These are phyloP conservation scores for Pseudohalonectria lignicola DNA, from an alignment of 2,329 filamentous ascomycete genomes.

Conservation along the genomic window DNA sequence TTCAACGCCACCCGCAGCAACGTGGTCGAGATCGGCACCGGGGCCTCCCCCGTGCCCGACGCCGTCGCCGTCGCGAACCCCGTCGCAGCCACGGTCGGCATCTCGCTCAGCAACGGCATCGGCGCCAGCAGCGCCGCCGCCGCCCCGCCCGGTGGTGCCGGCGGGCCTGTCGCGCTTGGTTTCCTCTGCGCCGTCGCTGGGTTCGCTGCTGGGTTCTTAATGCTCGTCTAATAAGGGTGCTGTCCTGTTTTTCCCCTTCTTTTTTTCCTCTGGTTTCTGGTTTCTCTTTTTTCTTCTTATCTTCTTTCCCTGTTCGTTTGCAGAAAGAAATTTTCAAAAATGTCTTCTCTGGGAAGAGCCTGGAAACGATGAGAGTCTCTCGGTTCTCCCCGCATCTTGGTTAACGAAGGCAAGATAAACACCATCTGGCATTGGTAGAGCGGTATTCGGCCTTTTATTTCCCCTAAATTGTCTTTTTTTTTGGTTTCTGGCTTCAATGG, in stretches of 20 bases:
- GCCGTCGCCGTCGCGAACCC: constrained; percentile 37
- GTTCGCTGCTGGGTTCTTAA: constrained; percentile 2
- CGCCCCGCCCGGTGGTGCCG: background rate
- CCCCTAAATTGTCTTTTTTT: no score
- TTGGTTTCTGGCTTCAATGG: no score
- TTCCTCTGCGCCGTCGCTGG: background rate
- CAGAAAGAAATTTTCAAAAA: no score
- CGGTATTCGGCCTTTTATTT: no score
- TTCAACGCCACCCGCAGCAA: constrained; percentile 43
- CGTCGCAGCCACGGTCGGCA: constrained; percentile 35
- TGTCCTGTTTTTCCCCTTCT: constrained; percentile 16
- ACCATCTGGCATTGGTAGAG: no score
- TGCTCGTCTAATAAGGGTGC: no score
- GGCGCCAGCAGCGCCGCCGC: background rate
- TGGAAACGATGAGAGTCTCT: no score
- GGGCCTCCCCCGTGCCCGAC: constrained; percentile 37
- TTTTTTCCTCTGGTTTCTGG: background rate
- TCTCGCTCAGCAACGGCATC: constrained; percentile 11
- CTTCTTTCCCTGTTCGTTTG: background rate
- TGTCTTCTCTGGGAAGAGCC: no score
- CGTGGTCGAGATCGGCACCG: constrained; percentile 43
- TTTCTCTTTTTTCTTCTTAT: background rate
- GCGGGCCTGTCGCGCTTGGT: background rate
- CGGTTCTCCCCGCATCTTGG: no score
- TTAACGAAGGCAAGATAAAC: no score